A percentile compares a stretch with the other conserved stretches of the same genome.
These are phyloP conservation scores for Thalassiosira allenii DNA, from an alignment of 352 stramenopile species.

Conservation along the genomic window DNA sequence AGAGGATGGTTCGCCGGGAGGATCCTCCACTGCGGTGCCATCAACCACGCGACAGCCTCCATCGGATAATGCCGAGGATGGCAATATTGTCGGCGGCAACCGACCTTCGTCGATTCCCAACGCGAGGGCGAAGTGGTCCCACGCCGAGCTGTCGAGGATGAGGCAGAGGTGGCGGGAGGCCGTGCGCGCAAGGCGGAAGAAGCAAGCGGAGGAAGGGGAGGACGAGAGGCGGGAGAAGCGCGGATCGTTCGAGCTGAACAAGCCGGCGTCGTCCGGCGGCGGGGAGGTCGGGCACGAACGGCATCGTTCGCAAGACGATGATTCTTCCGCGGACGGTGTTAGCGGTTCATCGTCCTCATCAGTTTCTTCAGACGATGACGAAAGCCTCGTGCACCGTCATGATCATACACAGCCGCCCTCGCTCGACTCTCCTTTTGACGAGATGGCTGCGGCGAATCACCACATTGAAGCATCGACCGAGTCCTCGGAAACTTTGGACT, in stretches of 20 bases:
- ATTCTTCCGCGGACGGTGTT: conserved; percentile 1
- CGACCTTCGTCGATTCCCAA: conserved; percentile 13
- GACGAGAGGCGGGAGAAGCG: background rate
- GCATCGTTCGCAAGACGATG: background rate
- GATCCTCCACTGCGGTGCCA: no score
- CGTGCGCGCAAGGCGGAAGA: conserved; percentile 12
- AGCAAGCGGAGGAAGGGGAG: background rate
- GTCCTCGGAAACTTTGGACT: background rate
- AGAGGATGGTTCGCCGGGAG: no score
- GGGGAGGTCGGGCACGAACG: background rate
- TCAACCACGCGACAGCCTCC: no score
- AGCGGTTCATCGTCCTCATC: conserved; percentile 6
- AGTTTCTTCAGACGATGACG: background rate
- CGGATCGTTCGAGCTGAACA: background rate
- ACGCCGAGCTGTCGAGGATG: conserved; percentile 47
- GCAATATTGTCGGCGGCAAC: background rate
- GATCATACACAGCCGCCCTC: conserved; percentile 21
- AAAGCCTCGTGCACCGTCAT: background rate
- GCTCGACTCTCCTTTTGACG: conserved; percentile 52
- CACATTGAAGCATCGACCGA: background rate
- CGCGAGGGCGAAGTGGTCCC: conserved; percentile 45
- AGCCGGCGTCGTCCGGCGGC: background rate
- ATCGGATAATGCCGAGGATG: no score
- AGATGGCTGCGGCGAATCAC: conserved; percentile 1
- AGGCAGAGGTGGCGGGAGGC: conserved; percentile 54